Evolutionary conservation across 306 rosid genomes (phyloP), one percentile per base, ranked within the genome.

Genomic region (Trifolium subterraneum): DNA sequence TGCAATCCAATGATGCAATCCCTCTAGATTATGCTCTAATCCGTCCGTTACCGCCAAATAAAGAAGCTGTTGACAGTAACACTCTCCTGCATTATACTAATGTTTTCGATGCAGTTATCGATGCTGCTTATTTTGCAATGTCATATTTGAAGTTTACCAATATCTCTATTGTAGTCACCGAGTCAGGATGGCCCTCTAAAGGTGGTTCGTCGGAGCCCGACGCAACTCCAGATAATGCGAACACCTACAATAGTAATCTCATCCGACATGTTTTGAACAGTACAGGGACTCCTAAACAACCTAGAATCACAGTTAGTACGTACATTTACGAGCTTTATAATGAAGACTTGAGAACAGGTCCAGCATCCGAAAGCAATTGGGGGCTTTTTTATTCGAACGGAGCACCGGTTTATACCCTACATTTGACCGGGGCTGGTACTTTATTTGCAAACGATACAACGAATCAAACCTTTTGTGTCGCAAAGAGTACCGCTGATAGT

Each of bases 81-180:
- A 94, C 98, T 3, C 91, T 90, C 51, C 86, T 94, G 77, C 98
- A 91, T 79, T 94, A 94, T 76, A 94, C 95, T 7, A 94, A 94
- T 81, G 97, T 94, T 69, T 94, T 91, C 45, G 98, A 94, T 70
- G 98, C 97, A 3, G 80, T 94, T 72, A 91, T 94, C 62, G 98
- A 94, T 71, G 98, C 98, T n/a, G 93, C 96, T 15, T 94, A 91
- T 88, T 94, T 94, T 63, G 89, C 97, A 55, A 94, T 94, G 98
- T 73, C 87, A 10, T 85, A 90, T 79, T 80, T 92, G 75, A 94
- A 94, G 68, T 56, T 91, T 78, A 94, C 98, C 22, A 90, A 88
- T 68, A 71, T 94, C 29, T 96, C 95, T 51, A 70, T 94, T 65
- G 78, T 94, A 39, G 98, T 94, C 58, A 90, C 96, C 0, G 98